Evolutionary conservation across 164 flowering plant species (phyloP), one percentile per base, ranked within the genome.

Genomic region (Chimonanthus salicifolius): DNA sequence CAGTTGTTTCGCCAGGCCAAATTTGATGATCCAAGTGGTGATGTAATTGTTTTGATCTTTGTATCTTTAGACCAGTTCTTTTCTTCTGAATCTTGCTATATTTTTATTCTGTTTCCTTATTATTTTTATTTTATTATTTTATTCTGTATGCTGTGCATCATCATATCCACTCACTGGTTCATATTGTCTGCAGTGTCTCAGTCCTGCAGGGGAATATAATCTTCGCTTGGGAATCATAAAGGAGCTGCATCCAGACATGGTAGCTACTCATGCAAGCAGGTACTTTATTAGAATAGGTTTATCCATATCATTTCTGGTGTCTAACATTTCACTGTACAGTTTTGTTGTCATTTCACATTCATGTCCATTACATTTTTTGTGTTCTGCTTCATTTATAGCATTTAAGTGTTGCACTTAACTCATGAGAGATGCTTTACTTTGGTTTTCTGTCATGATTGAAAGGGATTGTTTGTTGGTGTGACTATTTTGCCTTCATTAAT

Each of bases 191-290:
- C 86, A 95, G 99, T 92, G 97, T 84, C 95, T 95, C 70, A 95
- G 98, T 84, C 99, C 98, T 83, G 98, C 99, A 20, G 99, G 97
- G 58, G 98, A 95, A 80, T 95, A 93, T 82, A 95, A 95, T 82
- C 95, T 95, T 75, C 99, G 98, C 49, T 84, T 95, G 11, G 99
- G 99, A 66, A 93, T 95, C 74, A 86, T 90, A 75, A 95, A 95
- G 88, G 99, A 95, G 81, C 84, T 95, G 76, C 94, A 95, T 81
- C 99, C 99, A 33, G 99, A 95, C 77, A 87, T 95, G 94, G 99
- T 93, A 78, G 98, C 98, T 11, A 93, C 99, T 72, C 89, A 88
- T 85, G 90, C 99, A 58, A 91, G 97, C 85, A 95, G 99, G 99
- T 80, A 11, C 51, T 63, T 64, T 64, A 68, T 47, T n/a, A 68